Conservation (phyloP, 306 rosid species). For the Dalbergia cultrata region DNA sequence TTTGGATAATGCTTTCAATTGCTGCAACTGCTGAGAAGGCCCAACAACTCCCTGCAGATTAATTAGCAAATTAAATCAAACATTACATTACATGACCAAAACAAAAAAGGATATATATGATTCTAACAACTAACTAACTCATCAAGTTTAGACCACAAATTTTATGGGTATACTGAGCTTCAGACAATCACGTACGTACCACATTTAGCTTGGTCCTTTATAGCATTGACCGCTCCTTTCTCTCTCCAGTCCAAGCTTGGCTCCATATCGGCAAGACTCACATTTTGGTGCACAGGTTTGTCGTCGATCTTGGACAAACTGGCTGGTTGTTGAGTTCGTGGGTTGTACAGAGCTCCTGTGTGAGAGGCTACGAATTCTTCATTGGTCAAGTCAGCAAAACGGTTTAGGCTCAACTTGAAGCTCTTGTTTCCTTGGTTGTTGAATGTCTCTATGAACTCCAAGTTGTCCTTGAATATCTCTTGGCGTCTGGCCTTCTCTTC, state of each 20-base stretch:
- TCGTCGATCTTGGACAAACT: neutral
- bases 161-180: too few relatives aligned
- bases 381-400: constrained; percentile 17
- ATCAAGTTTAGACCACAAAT: too few relatives aligned
- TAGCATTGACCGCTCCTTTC: constrained; percentile 5
- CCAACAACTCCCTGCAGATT: neutral
- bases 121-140: too few relatives aligned
- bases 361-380: constrained; percentile 16
- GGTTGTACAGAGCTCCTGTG: neutral
- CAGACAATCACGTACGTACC: neutral
- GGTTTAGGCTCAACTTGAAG: neutral
- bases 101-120: too few relatives aligned
- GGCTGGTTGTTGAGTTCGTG: neutral
- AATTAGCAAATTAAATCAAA: neutral
- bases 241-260: constrained; percentile 31
- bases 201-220: neutral
- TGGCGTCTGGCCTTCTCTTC: constrained; percentile 22
- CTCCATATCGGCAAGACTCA: neutral
- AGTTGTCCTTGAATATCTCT: constrained; percentile 36
- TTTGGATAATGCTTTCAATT: constrained; percentile 38
- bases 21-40: constrained; percentile 2
- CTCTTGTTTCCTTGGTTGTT: neutral
- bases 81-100: neutral
- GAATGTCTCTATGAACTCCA: constrained; percentile 18
- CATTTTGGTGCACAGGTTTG: neutral